phyloP scores from a whole-genome alignment of 257 asterid genomes.

The Nicotiana tomentosiformis region DNA sequence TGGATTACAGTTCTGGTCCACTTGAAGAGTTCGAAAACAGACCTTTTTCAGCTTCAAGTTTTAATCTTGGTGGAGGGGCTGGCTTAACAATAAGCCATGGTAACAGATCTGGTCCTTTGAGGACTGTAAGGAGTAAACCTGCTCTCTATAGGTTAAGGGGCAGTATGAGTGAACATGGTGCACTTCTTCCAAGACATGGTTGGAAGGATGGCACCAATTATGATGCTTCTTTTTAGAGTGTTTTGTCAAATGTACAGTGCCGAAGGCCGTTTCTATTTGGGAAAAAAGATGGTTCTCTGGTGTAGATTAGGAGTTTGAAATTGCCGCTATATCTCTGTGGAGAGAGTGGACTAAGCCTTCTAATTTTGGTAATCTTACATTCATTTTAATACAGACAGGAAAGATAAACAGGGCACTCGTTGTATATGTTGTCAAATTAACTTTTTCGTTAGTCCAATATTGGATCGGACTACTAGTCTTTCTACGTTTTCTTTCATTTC shows the following conservation, averaged over 20 bases:
- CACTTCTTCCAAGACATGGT: conserved; percentile 35
- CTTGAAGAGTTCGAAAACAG: conserved; percentile 74
- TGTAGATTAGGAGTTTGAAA: conserved; percentile 39
- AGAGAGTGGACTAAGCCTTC: conserved; percentile 37
- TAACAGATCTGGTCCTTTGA: conserved; percentile 79
- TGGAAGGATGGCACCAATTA: conserved; percentile 49
- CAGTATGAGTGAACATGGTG: conserved; percentile 81
- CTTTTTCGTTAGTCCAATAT: conserved; percentile 15
- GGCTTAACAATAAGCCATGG: conserved; percentile 53
- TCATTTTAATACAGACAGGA: conserved; percentile 21
- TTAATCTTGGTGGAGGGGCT: conserved; percentile 31
- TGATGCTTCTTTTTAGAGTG: conserved; percentile 66
- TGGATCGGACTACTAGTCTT: conserved; percentile 18
- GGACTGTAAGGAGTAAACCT: conserved; percentile 57
- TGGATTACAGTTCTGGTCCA: conserved; percentile 91
- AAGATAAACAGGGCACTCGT: conserved; percentile 18
- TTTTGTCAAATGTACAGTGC: conserved; percentile 54
- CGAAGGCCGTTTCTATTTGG: conserved; percentile 34
- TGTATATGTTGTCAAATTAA: conserved; percentile 29
- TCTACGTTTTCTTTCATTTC: background rate
- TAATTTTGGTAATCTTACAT: conserved; percentile 42
- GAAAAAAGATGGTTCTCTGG: conserved; percentile 25
- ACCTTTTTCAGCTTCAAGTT: conserved; percentile 47
- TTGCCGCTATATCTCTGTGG: conserved; percentile 8
- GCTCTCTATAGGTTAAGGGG: conserved; percentile 65